Evolutionary conservation across 371 early-diverging fungal genomes (phyloP).

Genomic region (Mortierella sp.): DNA sequence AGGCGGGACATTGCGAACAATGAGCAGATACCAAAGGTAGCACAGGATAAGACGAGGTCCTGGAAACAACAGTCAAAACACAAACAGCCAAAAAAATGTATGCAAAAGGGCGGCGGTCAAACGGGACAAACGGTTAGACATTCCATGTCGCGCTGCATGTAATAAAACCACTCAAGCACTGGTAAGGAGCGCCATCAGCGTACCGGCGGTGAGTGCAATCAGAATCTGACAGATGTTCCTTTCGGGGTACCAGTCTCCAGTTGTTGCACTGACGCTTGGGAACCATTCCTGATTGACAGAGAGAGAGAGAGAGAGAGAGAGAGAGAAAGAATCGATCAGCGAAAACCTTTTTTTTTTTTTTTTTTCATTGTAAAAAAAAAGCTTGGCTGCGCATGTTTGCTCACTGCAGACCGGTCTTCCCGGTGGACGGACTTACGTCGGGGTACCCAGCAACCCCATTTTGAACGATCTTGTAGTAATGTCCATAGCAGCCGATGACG

Average conservation of each 20-base stretch:
- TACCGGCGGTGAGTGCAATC: conserved; percentile 77
- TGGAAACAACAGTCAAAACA: not conserved
- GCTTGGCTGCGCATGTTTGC: too few species aligned
- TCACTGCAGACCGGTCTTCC: too few species aligned
- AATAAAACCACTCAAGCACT: too few species aligned
- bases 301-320: not conserved
- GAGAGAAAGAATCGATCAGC: not conserved
- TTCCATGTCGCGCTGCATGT: too few species aligned
- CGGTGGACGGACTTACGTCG: conserved; percentile 55
- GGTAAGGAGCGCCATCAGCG: not conserved
- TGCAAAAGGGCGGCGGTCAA: too few species aligned
- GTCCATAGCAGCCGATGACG: conserved; percentile 72
- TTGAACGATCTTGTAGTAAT: conserved; percentile 82
- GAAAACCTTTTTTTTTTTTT: not conserved
- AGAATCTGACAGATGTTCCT: conserved; percentile 82
- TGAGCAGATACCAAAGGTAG: conserved; percentile 71
- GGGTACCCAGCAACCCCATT: conserved; percentile 85
- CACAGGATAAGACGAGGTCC: conserved; percentile 77
- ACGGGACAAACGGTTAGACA: too few species aligned
- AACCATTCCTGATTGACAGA: conserved; percentile 76
- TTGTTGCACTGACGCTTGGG: conserved; percentile 85
- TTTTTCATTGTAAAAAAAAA: not conserved
- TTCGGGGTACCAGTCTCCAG: conserved; percentile 86
- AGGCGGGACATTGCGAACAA: conserved; percentile 54
- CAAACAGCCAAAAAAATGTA: too few species aligned